A percentile compares a stretch with the other conserved stretches of the same genome.
Evolutionary conservation across 331 rosid genomes (phyloP).

Genomic region (Pyrus hybrid): DNA sequence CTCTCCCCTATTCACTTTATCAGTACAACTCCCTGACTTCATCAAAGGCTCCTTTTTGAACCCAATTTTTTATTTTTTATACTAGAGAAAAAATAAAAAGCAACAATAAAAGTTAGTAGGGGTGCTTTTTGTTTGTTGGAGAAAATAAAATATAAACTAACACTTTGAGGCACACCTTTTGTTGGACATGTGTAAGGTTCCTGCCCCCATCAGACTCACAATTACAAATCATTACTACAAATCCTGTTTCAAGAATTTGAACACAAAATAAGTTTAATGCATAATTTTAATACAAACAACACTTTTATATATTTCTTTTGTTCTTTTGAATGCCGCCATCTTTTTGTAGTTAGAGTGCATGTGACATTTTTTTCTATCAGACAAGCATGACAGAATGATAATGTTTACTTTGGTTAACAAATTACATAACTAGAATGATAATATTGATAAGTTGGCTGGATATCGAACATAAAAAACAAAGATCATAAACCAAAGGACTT

Average conservation of each 20-base stretch:
- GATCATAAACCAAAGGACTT: not conserved
- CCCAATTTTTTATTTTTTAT: not conserved
- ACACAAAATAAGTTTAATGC: not conserved
- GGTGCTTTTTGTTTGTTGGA: not conserved
- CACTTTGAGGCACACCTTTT: constrained; percentile 5
- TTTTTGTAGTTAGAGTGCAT: not conserved
- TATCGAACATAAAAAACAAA: not conserved
- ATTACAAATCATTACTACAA: constrained; percentile 4
- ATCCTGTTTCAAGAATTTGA: not conserved
- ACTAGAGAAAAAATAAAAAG: not conserved
- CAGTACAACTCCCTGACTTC: constrained; percentile 3
- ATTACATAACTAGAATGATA: too few relatives aligned
- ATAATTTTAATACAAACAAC: not conserved
- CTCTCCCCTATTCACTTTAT: not conserved
- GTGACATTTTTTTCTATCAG: constrained; percentile 1
- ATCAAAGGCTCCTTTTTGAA: not conserved
- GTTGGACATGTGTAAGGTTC: not conserved
- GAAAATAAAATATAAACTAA: not conserved
- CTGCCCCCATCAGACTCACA: not conserved
- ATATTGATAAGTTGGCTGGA: too few relatives aligned
- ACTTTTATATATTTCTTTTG: not conserved
- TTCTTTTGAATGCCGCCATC: constrained; percentile 8
- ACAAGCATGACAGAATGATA: not conserved
- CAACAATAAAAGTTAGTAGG: not conserved
- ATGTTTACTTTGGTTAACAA: not conserved